Evolutionary conservation across 257 asterid species (phyloP), one percentile per base, ranked within the genome.

Genomic region (Cordia subcordata): DNA sequence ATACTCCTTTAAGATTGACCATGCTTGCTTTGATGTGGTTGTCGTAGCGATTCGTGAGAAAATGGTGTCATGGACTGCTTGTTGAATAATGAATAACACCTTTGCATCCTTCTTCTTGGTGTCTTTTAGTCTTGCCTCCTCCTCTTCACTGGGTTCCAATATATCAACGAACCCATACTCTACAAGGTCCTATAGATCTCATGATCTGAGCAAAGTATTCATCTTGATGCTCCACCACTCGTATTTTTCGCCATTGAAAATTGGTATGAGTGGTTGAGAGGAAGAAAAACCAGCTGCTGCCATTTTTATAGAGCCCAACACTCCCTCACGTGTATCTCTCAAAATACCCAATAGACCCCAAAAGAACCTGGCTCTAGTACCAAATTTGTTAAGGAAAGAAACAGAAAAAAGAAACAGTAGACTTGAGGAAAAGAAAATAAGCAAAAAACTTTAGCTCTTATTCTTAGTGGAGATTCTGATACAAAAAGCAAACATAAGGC

Each of bases 171-270:
- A 57, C 0, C 71, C 54, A 11, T 57, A 14, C 11, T 66, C 59
- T 3, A 58, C 60, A 44, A 58, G 23, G n/a, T 58, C 47, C 23
- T 60, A 58, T 1, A 66, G 32, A 8, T 58, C 32, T 27, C 55
- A 49, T 27, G 46, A 63, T 13, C 38, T 53, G 55, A 54, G 52
- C 12, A 63, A 14, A 19, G 64, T 57, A 18, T 35, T 57, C 53
- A 66, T 57, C 5, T 47, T 13, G 14, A 65, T 47, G 42, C 64
- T 65, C 70, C 64, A 57, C 5, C 57, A 65, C 16, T 57, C 51
- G 47, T 65, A 65, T 4, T 16, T 11, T 0, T 56, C 58, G 3
- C 65, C 54, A 11, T 39, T 66, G 13, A 66, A 66, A 8, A 58
- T 8, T 5, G 55, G 50, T 19, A 66, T 58, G 1, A 6, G 15